Percentiles rank a stretch among this genome's conserved stretches.
Evolutionary conservation across 805 yeast genomes (phyloP).

Genomic region (Candida arabinofermentans): DNA sequence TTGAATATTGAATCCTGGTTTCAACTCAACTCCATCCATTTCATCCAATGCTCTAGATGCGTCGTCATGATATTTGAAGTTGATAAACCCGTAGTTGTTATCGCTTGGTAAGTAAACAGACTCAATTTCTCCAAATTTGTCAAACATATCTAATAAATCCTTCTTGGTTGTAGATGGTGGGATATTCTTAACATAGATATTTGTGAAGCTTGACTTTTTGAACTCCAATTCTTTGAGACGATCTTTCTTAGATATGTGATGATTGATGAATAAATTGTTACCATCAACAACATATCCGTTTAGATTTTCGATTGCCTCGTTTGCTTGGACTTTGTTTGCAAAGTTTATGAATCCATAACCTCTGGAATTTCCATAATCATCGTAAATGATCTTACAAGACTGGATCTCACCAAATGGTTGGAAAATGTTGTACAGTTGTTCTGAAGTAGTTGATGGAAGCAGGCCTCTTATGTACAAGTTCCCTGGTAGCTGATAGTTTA

Average conservation of each 20-base stretch:
- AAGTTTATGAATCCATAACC: conserved; percentile 71
- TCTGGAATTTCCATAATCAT: conserved; percentile 40
- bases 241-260: conserved; percentile 62
- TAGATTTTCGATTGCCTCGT: conserved; percentile 49
- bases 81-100: conserved; percentile 47
- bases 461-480: conserved; percentile 52
- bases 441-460: conserved; percentile 34
- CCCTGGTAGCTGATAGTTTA: conserved; percentile 41
- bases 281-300: conserved; percentile 26
- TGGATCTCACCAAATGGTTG: conserved; percentile 38
- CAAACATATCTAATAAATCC: conserved; percentile 40
- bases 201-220: conserved; percentile 45
- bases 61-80: conserved; percentile 43
- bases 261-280: conserved; percentile 48
- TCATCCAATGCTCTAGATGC: conserved; percentile 46
- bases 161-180: conserved; percentile 36
- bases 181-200: conserved; percentile 51
- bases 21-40: conserved; percentile 41
- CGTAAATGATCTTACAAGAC: conserved; percentile 44
- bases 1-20: conserved; percentile 23
- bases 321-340: conserved; percentile 53
- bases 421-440: conserved; percentile 36
- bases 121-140: conserved; percentile 43
- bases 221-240: conserved; percentile 45
- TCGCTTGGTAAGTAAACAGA: conserved; percentile 50